These are phyloP conservation scores for Aspergillus novofumigatus DNA, from an alignment of 2,329 filamentous ascomycete species.

Conservation along the genomic window DNA sequence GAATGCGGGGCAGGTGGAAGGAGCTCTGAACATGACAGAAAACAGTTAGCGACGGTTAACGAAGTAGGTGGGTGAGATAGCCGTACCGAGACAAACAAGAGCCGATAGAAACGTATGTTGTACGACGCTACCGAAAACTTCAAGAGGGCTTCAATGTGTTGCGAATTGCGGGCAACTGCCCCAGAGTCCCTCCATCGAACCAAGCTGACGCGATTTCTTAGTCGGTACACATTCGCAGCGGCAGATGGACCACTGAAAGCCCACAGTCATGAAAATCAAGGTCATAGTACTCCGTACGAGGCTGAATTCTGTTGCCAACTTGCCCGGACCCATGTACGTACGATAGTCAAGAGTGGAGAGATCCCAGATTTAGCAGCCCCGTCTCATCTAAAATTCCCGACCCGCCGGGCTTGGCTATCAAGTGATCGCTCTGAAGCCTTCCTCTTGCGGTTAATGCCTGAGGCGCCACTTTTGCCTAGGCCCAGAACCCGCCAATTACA, in stretches of 20 bases:
- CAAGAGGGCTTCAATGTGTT: too few relatives aligned
- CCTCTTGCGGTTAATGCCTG: background rate
- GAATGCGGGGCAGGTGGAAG: background rate
- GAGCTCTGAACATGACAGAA: background rate
- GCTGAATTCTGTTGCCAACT: too few relatives aligned
- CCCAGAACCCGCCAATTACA: too few relatives aligned
- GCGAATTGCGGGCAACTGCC: too few relatives aligned
- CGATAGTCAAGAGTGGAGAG: background rate
- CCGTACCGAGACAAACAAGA: too few relatives aligned
- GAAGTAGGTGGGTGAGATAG: background rate
- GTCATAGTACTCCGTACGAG: too few relatives aligned
- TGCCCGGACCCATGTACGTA: too few relatives aligned
- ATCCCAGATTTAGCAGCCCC: background rate
- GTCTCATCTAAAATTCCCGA: too few relatives aligned
- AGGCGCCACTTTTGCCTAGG: background rate
- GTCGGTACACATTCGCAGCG: background rate
- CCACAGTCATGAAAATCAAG: too few relatives aligned
- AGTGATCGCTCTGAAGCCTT: background rate
- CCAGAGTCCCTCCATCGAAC: background rate
- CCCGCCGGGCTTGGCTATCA: background rate
- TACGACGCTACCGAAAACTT: too few relatives aligned
- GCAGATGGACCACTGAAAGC: too few relatives aligned
- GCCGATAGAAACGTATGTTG: too few relatives aligned
- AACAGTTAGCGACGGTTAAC: background rate
- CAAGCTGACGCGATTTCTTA: background rate